A percentile compares a stretch with the other conserved stretches of the same genome.
Evolutionary conservation across 169 alveolate species (phyloP).

Genomic region (Cryptosporidium ryanae): DNA sequence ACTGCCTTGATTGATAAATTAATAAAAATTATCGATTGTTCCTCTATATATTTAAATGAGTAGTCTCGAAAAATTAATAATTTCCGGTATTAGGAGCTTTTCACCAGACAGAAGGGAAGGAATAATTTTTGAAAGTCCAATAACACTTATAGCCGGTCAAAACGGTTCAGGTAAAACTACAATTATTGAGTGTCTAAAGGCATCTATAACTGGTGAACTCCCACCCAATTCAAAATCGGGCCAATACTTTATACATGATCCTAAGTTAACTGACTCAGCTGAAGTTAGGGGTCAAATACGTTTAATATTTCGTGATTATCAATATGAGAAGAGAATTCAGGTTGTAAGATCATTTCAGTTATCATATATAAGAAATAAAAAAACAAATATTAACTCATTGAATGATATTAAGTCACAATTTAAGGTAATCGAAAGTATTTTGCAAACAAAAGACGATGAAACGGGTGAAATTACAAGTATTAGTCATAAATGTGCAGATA

Average conservation of each 20-base stretch:
- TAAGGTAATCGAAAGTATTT: constrained; percentile 80
- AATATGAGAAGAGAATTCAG: constrained; percentile 79
- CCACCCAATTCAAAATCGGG: constrained; percentile 97
- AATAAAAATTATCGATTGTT: no score
- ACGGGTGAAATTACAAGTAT: constrained; percentile 79
- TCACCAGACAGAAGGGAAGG: constrained; percentile 91
- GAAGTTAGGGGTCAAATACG: constrained; percentile 91
- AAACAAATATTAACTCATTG: background rate
- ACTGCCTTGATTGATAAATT: no score
- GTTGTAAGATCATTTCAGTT: constrained; percentile 87
- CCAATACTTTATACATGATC: constrained; percentile 94
- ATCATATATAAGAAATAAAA: constrained; percentile 80
- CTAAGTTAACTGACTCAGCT: constrained; percentile 84
- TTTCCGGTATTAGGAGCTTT: constrained; percentile 96
- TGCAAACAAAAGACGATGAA: constrained; percentile 76
- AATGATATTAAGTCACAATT: constrained; percentile 79
- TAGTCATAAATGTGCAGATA: constrained; percentile 87
- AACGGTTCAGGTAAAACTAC: constrained; percentile 99
- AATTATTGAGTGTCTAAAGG: constrained; percentile 94
- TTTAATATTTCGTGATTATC: constrained; percentile 80
- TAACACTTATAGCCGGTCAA: constrained; percentile 97
- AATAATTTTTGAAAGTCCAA: constrained; percentile 93
- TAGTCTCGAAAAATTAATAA: constrained; percentile 92
- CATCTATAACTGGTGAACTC: constrained; percentile 94
- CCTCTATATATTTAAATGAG: constrained; percentile 83